Conservation (phyloP, 352 stramenopile genomes). For the Phytophthora aleatoria region DNA sequence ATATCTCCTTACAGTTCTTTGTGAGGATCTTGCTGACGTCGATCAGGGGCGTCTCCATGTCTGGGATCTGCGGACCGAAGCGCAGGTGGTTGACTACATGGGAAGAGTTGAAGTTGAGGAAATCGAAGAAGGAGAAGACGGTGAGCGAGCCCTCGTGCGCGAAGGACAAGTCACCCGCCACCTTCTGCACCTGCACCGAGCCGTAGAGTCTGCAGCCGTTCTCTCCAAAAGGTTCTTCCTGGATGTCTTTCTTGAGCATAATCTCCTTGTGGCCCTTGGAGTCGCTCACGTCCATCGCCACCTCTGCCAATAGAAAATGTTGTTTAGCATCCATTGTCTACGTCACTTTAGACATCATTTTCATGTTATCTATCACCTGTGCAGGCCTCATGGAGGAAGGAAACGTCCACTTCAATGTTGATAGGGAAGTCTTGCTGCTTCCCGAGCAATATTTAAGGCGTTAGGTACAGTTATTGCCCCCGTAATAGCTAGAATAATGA, state of each 20-base stretch:
- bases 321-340: background rate
- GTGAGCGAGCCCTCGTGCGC: slow-evolving; percentile 85
- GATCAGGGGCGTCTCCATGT: slow-evolving; percentile 88
- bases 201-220: slow-evolving; percentile 81
- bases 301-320: slow-evolving; percentile 44
- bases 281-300: slow-evolving; percentile 86
- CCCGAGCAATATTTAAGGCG: slow-evolving; percentile 1
- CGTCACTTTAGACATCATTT: background rate
- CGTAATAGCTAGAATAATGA: background rate
- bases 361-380: slow-evolving; percentile 38
- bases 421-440: slow-evolving; percentile 86
- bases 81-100: slow-evolving; percentile 80
- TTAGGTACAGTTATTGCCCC: slow-evolving; percentile 18
- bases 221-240: slow-evolving; percentile 59
- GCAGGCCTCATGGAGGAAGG: slow-evolving; percentile 83
- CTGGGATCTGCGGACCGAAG: slow-evolving; percentile 78
- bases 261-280: slow-evolving; percentile 87
- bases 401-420: slow-evolving; percentile 80
- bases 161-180: slow-evolving; percentile 85
- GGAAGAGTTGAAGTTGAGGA: slow-evolving; percentile 91
- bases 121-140: slow-evolving; percentile 87
- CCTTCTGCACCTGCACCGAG: slow-evolving; percentile 77
- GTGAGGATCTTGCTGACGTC: slow-evolving; percentile 85
- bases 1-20: slow-evolving; percentile 60
- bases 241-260: slow-evolving; percentile 66